These are phyloP conservation scores for Porcisia deanei DNA, from an alignment of 208 protist species.

Conservation along the genomic window DNA sequence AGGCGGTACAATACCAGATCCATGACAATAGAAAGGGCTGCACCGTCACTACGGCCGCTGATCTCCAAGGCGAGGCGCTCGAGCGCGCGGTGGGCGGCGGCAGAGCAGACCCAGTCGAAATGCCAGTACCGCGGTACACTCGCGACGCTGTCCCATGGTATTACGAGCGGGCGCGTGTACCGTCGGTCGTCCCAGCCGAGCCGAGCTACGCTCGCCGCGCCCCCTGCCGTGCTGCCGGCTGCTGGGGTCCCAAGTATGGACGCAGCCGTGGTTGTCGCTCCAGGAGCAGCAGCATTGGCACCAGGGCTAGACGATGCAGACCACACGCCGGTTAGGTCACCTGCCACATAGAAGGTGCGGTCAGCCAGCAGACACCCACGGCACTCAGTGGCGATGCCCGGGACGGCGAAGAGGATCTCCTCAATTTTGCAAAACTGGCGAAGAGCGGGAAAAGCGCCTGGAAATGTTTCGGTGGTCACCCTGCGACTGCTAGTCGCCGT, in stretches of 20 bases:
- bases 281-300: not conserved
- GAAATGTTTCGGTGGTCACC: not conserved
- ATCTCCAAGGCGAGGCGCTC: conserved; percentile 10
- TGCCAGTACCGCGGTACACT: conserved; percentile 54
- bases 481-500: not conserved
- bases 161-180: conserved; percentile 46
- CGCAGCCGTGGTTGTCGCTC: not conserved
- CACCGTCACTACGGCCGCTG: conserved; percentile 9
- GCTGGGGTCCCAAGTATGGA: not conserved
- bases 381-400: conserved; percentile 85
- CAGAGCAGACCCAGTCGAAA: conserved; percentile 67
- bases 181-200: conserved; percentile 17
- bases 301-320: conserved; percentile 13
- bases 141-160: conserved; percentile 49
- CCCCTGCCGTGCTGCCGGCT: not conserved
- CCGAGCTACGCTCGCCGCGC: not conserved
- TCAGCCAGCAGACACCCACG: conserved; percentile 86
- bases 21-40: conserved; percentile 39
- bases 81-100: conserved; percentile 42
- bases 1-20: conserved; percentile 68
- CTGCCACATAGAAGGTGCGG: conserved; percentile 83
- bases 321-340: conserved; percentile 77
- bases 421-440: conserved; percentile 81
- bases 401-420: conserved; percentile 89
- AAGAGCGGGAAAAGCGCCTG: conserved; percentile 41